phyloP scores from a whole-genome alignment of 2,329 filamentous ascomycete species.

The Fusarium newnesense region DNA sequence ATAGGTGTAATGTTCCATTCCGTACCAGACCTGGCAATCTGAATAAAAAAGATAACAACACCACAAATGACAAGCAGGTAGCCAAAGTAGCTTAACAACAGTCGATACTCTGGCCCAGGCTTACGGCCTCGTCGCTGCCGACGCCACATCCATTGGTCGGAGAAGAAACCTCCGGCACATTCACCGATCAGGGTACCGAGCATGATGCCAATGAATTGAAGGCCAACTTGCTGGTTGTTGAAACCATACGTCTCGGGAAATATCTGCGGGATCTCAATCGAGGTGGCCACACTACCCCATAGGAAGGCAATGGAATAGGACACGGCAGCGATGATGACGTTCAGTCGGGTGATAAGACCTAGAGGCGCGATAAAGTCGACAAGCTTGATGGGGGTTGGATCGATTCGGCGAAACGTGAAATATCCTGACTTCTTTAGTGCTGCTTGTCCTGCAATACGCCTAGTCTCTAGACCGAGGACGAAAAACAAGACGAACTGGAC shows the following conservation, averaged over 20 bases:
- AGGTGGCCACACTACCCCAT: conserved; percentile 51
- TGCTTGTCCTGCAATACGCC: too few relatives aligned
- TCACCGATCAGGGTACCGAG: conserved; percentile 68
- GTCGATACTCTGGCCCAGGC: conserved; percentile 61
- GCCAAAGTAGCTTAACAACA: conserved; percentile 67
- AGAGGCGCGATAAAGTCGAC: too few relatives aligned
- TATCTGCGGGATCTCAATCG: conserved; percentile 69
- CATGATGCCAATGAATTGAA: conserved; percentile 67
- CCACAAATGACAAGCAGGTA: conserved; percentile 62
- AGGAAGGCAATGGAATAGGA: conserved; percentile 62
- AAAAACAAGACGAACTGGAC: too few relatives aligned
- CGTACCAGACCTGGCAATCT: conserved; percentile 53
- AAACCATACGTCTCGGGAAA: conserved; percentile 66
- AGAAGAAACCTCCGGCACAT: conserved; percentile 61
- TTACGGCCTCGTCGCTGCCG: conserved; percentile 46
- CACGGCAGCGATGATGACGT: too few relatives aligned
- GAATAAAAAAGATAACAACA: conserved; percentile 64
- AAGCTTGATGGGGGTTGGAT: too few relatives aligned
- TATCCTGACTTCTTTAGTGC: too few relatives aligned
- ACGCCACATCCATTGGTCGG: conserved; percentile 63
- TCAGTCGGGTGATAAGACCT: too few relatives aligned
- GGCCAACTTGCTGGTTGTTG: conserved; percentile 66
- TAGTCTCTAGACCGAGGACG: too few relatives aligned
- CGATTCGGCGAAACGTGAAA: too few relatives aligned
- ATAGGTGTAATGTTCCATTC: conserved; percentile 67